Percentiles rank a stretch among this genome's conserved stretches.
These are phyloP conservation scores for Penicillium sp. DNA, from an alignment of 2,329 filamentous ascomycete genomes.

Conservation along the genomic window DNA sequence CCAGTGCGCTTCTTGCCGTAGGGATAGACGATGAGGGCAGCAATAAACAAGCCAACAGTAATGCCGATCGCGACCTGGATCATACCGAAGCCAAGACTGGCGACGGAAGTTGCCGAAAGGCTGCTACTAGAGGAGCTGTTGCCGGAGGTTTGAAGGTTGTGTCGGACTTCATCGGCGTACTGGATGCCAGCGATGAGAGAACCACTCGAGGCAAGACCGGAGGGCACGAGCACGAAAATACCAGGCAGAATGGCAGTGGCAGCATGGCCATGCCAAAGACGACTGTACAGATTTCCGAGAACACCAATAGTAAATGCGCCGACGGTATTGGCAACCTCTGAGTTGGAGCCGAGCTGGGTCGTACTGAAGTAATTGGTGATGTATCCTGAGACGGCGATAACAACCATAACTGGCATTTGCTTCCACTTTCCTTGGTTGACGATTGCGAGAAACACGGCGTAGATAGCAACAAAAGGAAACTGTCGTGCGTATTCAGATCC, in stretches of 20 bases:
- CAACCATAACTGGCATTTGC: constrained; percentile 76
- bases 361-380: constrained; percentile 77
- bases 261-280: constrained; percentile 74
- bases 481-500: constrained; percentile 50
- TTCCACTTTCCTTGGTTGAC: constrained; percentile 84
- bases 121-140: constrained; percentile 24
- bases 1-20: constrained; percentile 54
- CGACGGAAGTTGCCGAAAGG: constrained; percentile 43
- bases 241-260: constrained; percentile 86
- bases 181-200: constrained; percentile 62
- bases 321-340: constrained; percentile 77
- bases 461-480: constrained; percentile 76
- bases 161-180: constrained; percentile 59
- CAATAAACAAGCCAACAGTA: constrained; percentile 54
- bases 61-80: constrained; percentile 56
- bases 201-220: constrained; percentile 63
- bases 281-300: constrained; percentile 78
- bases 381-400: constrained; percentile 76
- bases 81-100: constrained; percentile 55
- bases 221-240: constrained; percentile 75
- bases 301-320: constrained; percentile 81
- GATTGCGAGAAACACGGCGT: constrained; percentile 75
- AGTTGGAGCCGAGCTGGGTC: constrained; percentile 69
- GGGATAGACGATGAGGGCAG: constrained; percentile 54
- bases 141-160: constrained; percentile 30